These are phyloP conservation scores for Cerioporus squamosus DNA, from an alignment of 1,284 basidiomycete species.

Conservation along the genomic window DNA sequence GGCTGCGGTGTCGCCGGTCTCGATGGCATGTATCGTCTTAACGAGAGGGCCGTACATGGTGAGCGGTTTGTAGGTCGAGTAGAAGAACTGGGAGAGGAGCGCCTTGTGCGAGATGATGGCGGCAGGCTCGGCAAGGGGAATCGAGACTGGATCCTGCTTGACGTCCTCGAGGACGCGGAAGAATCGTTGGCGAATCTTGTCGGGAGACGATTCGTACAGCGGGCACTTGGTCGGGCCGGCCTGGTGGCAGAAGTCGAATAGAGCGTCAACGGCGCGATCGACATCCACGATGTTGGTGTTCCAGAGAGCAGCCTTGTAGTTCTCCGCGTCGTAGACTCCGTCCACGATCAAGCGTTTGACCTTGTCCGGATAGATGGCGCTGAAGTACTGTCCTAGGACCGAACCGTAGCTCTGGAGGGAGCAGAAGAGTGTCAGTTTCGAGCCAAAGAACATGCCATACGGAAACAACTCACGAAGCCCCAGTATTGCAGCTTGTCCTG, in stretches of 20 bases:
- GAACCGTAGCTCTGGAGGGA: constrained; percentile 44
- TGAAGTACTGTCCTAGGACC: constrained; percentile 47
- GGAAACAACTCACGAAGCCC: constrained; percentile 47
- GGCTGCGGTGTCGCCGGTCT: constrained; percentile 36
- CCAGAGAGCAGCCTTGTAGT: constrained; percentile 26
- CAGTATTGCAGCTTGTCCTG: constrained; percentile 53
- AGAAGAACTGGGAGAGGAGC: neutral
- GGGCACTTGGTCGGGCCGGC: constrained; percentile 43
- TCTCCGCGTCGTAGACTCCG: constrained; percentile 34
- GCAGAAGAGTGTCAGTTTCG: neutral
- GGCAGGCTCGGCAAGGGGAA: neutral
- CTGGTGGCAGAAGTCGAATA: constrained; percentile 41
- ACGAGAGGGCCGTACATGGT: constrained; percentile 34
- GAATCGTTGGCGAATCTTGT: neutral
- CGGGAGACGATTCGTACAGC: neutral
- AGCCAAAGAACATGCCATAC: neutral
- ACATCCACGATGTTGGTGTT: constrained; percentile 30
- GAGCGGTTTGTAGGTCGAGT: constrained; percentile 31
- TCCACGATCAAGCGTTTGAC: constrained; percentile 39
- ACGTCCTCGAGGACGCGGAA: neutral
- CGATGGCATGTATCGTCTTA: constrained; percentile 41
- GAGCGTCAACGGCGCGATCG: constrained; percentile 34
- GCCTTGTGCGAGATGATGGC: neutral
- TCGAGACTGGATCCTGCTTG: neutral
- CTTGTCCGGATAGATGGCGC: constrained; percentile 51